Evolutionary conservation across 441 rosid species (phyloP), one percentile per base, ranked within the genome.

Genomic region (Populus hybrid): DNA sequence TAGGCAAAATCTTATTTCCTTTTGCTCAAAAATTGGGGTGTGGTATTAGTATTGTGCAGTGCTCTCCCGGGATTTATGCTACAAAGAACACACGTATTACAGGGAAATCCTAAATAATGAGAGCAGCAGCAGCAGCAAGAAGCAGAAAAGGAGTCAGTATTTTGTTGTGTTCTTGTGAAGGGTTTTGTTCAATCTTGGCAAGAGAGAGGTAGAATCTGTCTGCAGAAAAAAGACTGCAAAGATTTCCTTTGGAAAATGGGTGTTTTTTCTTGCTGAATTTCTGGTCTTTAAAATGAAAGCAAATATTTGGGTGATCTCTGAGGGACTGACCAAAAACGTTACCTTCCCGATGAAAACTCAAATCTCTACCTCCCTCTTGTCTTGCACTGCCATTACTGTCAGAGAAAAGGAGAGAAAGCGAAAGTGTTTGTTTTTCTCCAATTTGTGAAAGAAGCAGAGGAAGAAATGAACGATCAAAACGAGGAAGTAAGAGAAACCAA

Each of bases 1-100:
- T 81, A 75, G 80, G 77, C 86, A 81, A 75, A 63, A 23, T 24
- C 66, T 63, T 69, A 74, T 36, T 36, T 74, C 50, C 65, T 82
- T 80, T 69, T 73, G 84, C 85, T 84, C 84, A 81, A 83, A 83
- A 74, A n/a, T 26, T 28, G 20, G 82, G 75, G 83, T 77, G 81
- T 72, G 26, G 75, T 36, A 73, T 75, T 21, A 34, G 63, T 32
- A 28, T 5, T 23, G 61, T 64, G 66, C 78, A 88, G 88, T 84
- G 86, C 81, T 77, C 98, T 92, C 97, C 98, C 98, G 97, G 86
- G 93, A 89, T 89, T 91, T 90, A 89, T 83, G 98, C 94, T 89
- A 69, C 90, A 86, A 84, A 78, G 83, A 83, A 83, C 95, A 92
- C 94, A 76, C 92, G 89, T 92, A 87, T 91, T 79, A 86, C 87